A percentile compares a stretch with the other conserved stretches of the same genome.
Evolutionary conservation across 2,329 filamentous ascomycete species (phyloP).

Genomic region (Periconia macrospinosa): DNA sequence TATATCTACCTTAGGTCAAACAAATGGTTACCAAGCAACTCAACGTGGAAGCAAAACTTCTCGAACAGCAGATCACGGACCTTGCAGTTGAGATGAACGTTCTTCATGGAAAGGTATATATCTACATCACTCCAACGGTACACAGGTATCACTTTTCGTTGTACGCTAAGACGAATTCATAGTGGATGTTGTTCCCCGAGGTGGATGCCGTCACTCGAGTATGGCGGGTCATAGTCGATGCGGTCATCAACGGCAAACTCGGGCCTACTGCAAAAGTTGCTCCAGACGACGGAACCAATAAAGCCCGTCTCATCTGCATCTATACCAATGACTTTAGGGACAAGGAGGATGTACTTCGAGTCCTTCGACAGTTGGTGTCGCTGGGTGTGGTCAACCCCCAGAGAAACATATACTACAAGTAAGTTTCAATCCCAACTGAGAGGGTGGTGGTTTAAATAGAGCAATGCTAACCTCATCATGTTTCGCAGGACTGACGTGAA

Average conservation of each 20-base stretch:
- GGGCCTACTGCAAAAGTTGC: conserved; percentile 75
- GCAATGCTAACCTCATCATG: background rate
- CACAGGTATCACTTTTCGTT: background rate
- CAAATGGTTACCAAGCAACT: conserved; percentile 42
- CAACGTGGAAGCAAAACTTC: conserved; percentile 43
- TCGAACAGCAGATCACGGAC: conserved; percentile 60
- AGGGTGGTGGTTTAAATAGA: too few species aligned
- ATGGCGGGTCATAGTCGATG: conserved; percentile 69
- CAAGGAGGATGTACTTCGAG: conserved; percentile 66
- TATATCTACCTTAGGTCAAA: conserved; percentile 7
- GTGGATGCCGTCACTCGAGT: conserved; percentile 59
- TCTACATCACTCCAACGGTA: background rate
- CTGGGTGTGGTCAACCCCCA: conserved; percentile 59
- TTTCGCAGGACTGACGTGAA: conserved; percentile 53
- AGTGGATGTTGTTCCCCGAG: conserved; percentile 76
- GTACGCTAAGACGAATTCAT: conserved; percentile 1
- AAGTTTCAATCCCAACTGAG: background rate
- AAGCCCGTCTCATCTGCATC: conserved; percentile 67
- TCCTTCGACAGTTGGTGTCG: conserved; percentile 64
- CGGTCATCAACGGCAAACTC: conserved; percentile 68
- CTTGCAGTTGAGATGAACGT: conserved; percentile 63
- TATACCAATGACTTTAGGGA: conserved; percentile 78
- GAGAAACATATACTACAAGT: conserved; percentile 75
- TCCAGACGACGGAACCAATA: conserved; percentile 50
- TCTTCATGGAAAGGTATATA: conserved; percentile 65